A percentile compares a stretch with the other conserved stretches of the same genome.
Evolutionary conservation across 768 basidiomycete species (phyloP).

Genomic region (Tricholomella constricta): DNA sequence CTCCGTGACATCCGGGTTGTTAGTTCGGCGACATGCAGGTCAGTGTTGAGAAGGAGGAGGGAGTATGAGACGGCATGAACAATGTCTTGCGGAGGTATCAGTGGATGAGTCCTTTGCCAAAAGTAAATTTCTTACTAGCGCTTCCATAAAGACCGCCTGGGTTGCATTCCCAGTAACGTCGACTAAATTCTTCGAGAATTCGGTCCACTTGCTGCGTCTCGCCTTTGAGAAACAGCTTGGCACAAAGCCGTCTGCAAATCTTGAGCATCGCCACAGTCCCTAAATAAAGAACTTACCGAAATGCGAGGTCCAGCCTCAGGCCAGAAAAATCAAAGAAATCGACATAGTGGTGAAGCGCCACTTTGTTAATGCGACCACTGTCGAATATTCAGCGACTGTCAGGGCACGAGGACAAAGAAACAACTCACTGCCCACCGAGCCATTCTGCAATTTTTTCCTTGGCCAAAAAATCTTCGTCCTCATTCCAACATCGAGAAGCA

Average conservation of each 20-base stretch:
- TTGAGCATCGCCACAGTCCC: neutral
- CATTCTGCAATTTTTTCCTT: constrained; percentile 96
- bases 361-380: constrained; percentile 77
- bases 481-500: constrained; percentile 80
- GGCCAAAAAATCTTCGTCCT: constrained; percentile 81
- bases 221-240: constrained; percentile 89
- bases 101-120: constrained; percentile 1
- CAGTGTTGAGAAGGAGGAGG: constrained; percentile 92
- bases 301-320: constrained; percentile 84
- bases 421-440: constrained; percentile 87
- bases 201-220: constrained; percentile 99
- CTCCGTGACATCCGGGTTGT: constrained; percentile 84
- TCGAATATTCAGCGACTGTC: constrained; percentile 10
- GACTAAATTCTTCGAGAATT: constrained; percentile 89
- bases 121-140: constrained; percentile 60
- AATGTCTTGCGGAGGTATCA: constrained; percentile 54
- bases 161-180: constrained; percentile 92
- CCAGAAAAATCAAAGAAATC: constrained; percentile 86
- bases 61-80: constrained; percentile 97
- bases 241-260: constrained; percentile 71
- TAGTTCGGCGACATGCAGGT: constrained; percentile 94
- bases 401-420: neutral
- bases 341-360: constrained; percentile 79
- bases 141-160: constrained; percentile 78
- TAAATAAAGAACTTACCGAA: constrained; percentile 56